phyloP scores from a whole-genome alignment of 129 eudicot species.

The Rutidosis leptorrhynchoides region DNA sequence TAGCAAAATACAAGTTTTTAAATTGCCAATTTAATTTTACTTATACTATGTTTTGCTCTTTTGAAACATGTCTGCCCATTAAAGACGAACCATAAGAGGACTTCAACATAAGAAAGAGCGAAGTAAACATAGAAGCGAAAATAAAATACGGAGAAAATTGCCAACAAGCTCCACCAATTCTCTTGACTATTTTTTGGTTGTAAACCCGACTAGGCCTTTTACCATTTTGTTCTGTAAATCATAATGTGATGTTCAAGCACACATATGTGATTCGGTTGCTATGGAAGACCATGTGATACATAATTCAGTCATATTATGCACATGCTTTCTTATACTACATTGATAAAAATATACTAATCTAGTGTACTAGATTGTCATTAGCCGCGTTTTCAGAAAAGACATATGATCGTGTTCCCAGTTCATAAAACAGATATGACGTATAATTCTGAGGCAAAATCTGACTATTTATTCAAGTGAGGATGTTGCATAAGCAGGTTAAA shows the following conservation, averaged over 20 bases:
- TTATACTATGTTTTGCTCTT: background rate
- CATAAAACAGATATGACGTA: background rate
- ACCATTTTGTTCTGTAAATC: slow-evolving; percentile 12
- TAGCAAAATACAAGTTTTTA: background rate
- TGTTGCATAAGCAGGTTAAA: slow-evolving; percentile 22
- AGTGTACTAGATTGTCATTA: background rate
- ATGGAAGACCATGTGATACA: background rate
- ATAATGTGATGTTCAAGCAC: too few relatives aligned
- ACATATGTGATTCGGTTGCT: slow-evolving; percentile 9
- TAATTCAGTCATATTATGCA: slow-evolving; percentile 11
- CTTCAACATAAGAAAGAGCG: slow-evolving; percentile 33
- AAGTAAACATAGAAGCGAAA: background rate
- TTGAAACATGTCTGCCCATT: slow-evolving; percentile 50
- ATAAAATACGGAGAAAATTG: slow-evolving; percentile 26
- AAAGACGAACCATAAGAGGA: slow-evolving; percentile 99
- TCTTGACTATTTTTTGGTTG: slow-evolving; percentile 24
- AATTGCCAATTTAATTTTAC: background rate
- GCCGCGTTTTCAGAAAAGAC: background rate
- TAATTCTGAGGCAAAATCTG: background rate
- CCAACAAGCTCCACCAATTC: slow-evolving; percentile 15
- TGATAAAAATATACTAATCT: background rate
- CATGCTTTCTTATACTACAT: background rate
- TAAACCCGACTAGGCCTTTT: slow-evolving; percentile 32
- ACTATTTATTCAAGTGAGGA: background rate
- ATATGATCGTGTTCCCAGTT: background rate